Base-by-base conservation (phyloP, 1,284 basidiomycete genomes). In the Marasmius fiardii region DNA sequence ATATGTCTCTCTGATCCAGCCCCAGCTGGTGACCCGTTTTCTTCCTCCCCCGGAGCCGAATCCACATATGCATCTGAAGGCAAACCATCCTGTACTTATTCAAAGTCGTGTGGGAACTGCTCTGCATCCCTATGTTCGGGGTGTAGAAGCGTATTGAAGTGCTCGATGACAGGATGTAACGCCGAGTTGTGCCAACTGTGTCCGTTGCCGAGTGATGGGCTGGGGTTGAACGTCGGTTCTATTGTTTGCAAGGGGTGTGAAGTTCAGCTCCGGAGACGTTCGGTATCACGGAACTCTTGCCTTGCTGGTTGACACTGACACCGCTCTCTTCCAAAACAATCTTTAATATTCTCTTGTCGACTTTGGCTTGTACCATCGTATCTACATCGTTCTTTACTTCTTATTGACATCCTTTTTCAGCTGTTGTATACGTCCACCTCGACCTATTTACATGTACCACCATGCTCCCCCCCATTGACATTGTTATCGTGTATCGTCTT, bases 171-270 rank as follows among this genome's bases (percentile, higher is more conserved):
- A 33, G 45, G 53, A 6, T 58, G 57, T 23, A 44, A 50, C 12
- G 53, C 33, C 23, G 57, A 58, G 14, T 55, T 58, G 57, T 58
- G 57, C 21, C 57, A 58, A 41, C 33, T 58, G 5, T 58, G 57
- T 37, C 51, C 54, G 21, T 41, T 43, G 16, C 39, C 39, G n/a
- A 7, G 7, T 41, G 39, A 20, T 41, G 39, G 20, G 16, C 39
- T 41, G 8, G 39, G 39, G 20, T 41, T 41, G 14, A n/a, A 20
- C 7, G 39, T 41, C 3, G 39, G 39, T 18, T 16, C 39, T 7
- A 16, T 20, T 1, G 20, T 41, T 18, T 41, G 39, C n/a, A 41
- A 4, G 39, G 39, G n/a, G 20, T 41, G 39, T 20, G 39, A 41
- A n/a, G 16, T 18, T 41, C 39, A 16, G 28, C 28, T 31, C 28